These are phyloP conservation scores for Tylopilus rubrobrunneus DNA, from an alignment of 768 basidiomycete genomes.

Conservation along the genomic window DNA sequence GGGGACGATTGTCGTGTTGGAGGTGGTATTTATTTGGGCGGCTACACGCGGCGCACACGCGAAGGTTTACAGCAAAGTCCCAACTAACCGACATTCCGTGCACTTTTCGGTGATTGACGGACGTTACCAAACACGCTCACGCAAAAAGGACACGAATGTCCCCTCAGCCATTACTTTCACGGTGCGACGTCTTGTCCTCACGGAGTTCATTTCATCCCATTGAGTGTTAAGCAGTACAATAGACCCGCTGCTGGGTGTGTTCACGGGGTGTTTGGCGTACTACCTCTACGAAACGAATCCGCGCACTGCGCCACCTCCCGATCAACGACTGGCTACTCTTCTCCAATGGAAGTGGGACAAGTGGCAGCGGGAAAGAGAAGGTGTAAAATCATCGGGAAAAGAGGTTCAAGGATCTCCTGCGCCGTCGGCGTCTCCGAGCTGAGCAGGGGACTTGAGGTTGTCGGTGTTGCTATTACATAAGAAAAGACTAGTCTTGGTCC, in stretches of 20 bases:
- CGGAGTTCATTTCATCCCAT: neutral
- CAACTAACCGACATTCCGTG: conserved; percentile 26
- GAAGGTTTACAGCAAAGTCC: conserved; percentile 23
- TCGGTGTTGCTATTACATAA: neutral
- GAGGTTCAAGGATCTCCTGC: neutral
- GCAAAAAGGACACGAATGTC: conserved; percentile 30
- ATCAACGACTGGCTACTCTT: conserved; percentile 52
- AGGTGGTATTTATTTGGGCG: conserved; percentile 2
- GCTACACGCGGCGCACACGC: conserved; percentile 4
- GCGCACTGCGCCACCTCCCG: conserved; percentile 56
- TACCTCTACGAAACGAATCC: conserved; percentile 80
- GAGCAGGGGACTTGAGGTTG: neutral
- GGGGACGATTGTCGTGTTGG: neutral
- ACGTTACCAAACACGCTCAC: neutral
- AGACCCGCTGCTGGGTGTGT: conserved; percentile 71
- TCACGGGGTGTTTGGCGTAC: conserved; percentile 76
- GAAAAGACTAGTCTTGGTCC: conserved; percentile 17
- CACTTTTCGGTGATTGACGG: conserved; percentile 21
- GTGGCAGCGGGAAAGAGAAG: conserved; percentile 21
- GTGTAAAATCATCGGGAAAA: neutral
- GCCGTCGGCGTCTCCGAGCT: neutral
- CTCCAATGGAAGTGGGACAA: conserved; percentile 66
- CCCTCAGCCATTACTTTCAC: conserved; percentile 37
- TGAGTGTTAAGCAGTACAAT: conserved; percentile 42
- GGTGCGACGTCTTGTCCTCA: conserved; percentile 19